Percentiles rank a stretch among this genome's conserved stretches.
Conservation (phyloP, 2,329 filamentous ascomycete species). For the Beauveria rudraprayagi region DNA sequence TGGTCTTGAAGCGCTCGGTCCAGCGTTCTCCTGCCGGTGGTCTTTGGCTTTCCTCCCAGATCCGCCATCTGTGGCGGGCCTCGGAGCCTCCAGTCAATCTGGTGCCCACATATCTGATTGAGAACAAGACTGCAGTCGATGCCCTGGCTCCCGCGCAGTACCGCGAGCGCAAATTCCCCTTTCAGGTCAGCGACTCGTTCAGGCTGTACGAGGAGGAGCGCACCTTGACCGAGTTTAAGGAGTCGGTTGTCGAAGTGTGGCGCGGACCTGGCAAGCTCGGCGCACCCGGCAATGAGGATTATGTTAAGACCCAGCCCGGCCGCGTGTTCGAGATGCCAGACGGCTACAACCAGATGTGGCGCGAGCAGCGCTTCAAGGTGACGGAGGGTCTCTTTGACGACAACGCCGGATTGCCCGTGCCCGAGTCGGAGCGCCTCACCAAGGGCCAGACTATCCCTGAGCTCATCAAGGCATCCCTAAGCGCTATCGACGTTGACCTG, state of each 20-base stretch:
- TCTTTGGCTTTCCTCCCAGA: slow-evolving; percentile 82
- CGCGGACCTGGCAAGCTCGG: slow-evolving; percentile 64
- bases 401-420: slow-evolving; percentile 54
- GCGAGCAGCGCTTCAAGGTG: slow-evolving; percentile 75
- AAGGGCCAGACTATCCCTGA: slow-evolving; percentile 76
- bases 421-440: slow-evolving; percentile 41
- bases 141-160: slow-evolving; percentile 73
- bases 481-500: slow-evolving; percentile 80
- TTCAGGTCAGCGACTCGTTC: slow-evolving; percentile 60
- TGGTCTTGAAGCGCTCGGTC: slow-evolving; percentile 85
- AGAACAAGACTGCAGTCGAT: slow-evolving; percentile 82
- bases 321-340: slow-evolving; percentile 96
- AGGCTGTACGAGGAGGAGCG: slow-evolving; percentile 82
- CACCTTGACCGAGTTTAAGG: slow-evolving; percentile 92
- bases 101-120: slow-evolving; percentile 78
- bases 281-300: slow-evolving; percentile 65
- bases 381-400: slow-evolving; percentile 90
- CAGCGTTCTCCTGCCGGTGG: slow-evolving; percentile 80
- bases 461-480: slow-evolving; percentile 69
- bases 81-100: slow-evolving; percentile 64
- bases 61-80: slow-evolving; percentile 69
- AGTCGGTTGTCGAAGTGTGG: slow-evolving; percentile 94
- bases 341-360: slow-evolving; percentile 92
- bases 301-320: slow-evolving; percentile 62
- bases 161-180: slow-evolving; percentile 61